A percentile compares a stretch with the other conserved stretches of the same genome.
Conservation (phyloP, 768 basidiomycete species). For the Suillus fuscotomentosus region DNA sequence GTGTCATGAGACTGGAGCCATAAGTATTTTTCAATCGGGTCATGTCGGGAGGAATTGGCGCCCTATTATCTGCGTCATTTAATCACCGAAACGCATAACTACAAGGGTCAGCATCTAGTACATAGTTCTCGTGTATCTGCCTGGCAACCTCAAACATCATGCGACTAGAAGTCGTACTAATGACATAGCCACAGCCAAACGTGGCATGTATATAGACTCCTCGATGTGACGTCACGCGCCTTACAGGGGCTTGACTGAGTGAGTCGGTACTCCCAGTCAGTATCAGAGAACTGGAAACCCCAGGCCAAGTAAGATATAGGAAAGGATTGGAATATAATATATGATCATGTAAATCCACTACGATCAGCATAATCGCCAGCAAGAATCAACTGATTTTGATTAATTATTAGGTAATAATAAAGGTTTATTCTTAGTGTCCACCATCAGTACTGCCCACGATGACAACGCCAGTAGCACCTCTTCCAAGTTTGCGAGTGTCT, state of each 20-base stretch:
- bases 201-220: not conserved
- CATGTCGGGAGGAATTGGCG: conserved; percentile 1
- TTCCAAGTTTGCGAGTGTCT: conserved; percentile 25
- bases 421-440: not conserved
- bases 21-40: not conserved
- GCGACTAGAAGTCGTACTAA: not conserved
- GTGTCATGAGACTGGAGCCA: not conserved
- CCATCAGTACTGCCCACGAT: not conserved
- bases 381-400: too few relatives aligned
- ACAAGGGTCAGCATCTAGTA: not conserved
- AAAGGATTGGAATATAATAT: too few relatives aligned
- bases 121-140: not conserved
- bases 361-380: too few relatives aligned
- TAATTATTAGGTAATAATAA: too few relatives aligned
- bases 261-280: too few relatives aligned
- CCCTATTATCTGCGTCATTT: not conserved
- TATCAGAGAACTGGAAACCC: too few relatives aligned
- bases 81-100: not conserved
- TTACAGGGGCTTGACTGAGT: not conserved
- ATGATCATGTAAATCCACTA: too few relatives aligned
- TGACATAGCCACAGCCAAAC: not conserved
- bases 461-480: conserved; percentile 15
- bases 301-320: too few relatives aligned
- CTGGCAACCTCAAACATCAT: not conserved
- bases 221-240: not conserved